Evolutionary conservation across 2,329 filamentous ascomycete species (phyloP), one percentile per base, ranked within the genome.

Genomic region (Microdochium trichocladiopsis): DNA sequence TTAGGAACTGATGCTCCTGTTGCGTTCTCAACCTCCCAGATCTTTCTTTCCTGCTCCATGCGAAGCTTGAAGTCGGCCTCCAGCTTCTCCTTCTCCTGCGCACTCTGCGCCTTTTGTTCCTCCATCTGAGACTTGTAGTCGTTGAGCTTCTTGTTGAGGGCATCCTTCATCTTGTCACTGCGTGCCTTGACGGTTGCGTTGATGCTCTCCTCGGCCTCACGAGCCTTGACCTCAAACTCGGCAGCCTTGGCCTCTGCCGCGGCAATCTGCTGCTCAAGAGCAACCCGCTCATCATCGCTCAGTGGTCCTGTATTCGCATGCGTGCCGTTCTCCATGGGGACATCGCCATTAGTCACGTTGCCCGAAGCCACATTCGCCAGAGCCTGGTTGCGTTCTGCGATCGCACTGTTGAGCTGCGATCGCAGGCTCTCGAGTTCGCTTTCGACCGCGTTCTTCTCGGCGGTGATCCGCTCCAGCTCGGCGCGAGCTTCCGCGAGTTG

Each of bases 371-470:
- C n/a, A n/a, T n/a, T 69, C 24, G 75, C 72, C 31, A 80, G 66
- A 10, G 82, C 80, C 55, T 81, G 74, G 52, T 90, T 87, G 47
- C 87, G 76, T 60, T 90, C 83, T 5, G 78, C 72, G 52, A 83
- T 78, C 1, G 79, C 79, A 10, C 74, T 71, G 50, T 84, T 76
- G 12, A 95, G 72, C 61, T 91, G 84, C 6, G 66, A 57, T 25
- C 73, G 78, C 2, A 85, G 65, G 23, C 64, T 67, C 47, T 76
- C 72, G 2, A 88, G 73, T 55, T 87, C 83, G 53, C 81, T 72
- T 57, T 90, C 82, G n/a, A 89, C 74, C 2, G 75, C 74, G 18
- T 83, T 76, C 66, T 89, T 91, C 64, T 94, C 84, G 10, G 82
- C 74, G 6, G 73, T 84, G 51, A 86, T 78, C 2, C 75, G 75